Base-by-base conservation (phyloP, 2,329 filamentous ascomycete genomes). In the Sclerotinia trifoliorum region DNA sequence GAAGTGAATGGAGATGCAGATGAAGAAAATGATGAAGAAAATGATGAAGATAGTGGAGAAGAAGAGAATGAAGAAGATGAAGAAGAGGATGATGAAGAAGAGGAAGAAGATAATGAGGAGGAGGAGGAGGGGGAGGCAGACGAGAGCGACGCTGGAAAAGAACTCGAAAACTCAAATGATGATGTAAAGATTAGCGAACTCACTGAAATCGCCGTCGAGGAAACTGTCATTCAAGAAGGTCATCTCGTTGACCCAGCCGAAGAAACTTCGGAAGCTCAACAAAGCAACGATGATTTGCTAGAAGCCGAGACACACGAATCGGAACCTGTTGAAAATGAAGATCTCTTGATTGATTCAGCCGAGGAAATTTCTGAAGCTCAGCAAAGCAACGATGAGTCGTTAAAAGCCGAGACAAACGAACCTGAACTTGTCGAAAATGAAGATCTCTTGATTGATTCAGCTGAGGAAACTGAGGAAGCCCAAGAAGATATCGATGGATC, bases 371-470 rank as follows among this genome's bases (percentile, higher is more conserved):
- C 24, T 2, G 24, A 52, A 32, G n/a, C 6, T 10, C 58, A 69
- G 10, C 51, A 65, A 56, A 64, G 17, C n/a, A 21, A 52, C 63
- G 32, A 72, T 26, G 57, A 29, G 46, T 29, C 15, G 19, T 69
- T 74, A 7, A 68, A 55, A 26, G 68, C 70, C 7, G 72, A 75
- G n/a, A 39, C 70, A 26, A 70, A 75, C 21, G 67, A 68, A 35
- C 44, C 54, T 5, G 32, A 39, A 17, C 64, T 61, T 46, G 70
- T 72, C 46, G 74, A 74, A 68, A 67, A 72, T 29, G 71, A 75
- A 63, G 67, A 63, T 63, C 10, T 67, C 19, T 29, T 70, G 66
- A 75, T 17, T 74, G 77, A 29, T 72, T 72, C 24, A 65, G 64
- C 66, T 10, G 44, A 51, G 48, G 48, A 46, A 51, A 35, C 11